Evolutionary conservation across 192 early-diverging fungal species (phyloP), one percentile per base, ranked within the genome.

Genomic region (Diversispora epigaea): DNA sequence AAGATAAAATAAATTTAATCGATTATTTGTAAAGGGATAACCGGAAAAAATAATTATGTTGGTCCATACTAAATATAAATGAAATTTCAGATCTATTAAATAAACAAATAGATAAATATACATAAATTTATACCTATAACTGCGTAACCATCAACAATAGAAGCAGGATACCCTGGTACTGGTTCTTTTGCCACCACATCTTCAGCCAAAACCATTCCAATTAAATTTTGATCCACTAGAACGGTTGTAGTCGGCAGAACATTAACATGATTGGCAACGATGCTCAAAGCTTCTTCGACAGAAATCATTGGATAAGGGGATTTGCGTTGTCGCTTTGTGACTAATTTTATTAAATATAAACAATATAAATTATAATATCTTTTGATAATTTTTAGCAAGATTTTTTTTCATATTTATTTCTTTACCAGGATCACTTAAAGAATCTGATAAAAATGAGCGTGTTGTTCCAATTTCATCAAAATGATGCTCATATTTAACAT

Each of bases 91-190:
- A n/a, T n/a, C n/a, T n/a, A n/a, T n/a, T n/a, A n/a, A n/a, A n/a
- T n/a, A n/a, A n/a, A n/a, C n/a, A n/a, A n/a, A n/a, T n/a, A n/a
- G n/a, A n/a, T 21, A 43, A 71, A 21, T 7, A 56, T 15, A 12
- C 4, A 25, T 6, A 60, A 71, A 44, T 21, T 21, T 71, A 75
- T 88, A 92, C 91, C 82, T 76, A 91, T 77, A 47, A 98, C 92
- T 2, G 96, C 95, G 80, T 98, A 98, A 14, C 96, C 96, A 81
- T 98, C 96, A 43, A 98, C 89, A 41, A 96, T 89, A 0, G 93
- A 92, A 10, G 96, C 95, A 3, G 89, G 86, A 76, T 92, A 97
- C 10, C 83, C 92, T 4, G 96, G 96, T 2, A 98, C 93, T 54
- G 87, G 79, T 61, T 94, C 92, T 15, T 55, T 73, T 2, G 93